Base-by-base conservation (phyloP, 2,329 filamentous ascomycete genomes). In the Pestalotiopsis sp. region DNA sequence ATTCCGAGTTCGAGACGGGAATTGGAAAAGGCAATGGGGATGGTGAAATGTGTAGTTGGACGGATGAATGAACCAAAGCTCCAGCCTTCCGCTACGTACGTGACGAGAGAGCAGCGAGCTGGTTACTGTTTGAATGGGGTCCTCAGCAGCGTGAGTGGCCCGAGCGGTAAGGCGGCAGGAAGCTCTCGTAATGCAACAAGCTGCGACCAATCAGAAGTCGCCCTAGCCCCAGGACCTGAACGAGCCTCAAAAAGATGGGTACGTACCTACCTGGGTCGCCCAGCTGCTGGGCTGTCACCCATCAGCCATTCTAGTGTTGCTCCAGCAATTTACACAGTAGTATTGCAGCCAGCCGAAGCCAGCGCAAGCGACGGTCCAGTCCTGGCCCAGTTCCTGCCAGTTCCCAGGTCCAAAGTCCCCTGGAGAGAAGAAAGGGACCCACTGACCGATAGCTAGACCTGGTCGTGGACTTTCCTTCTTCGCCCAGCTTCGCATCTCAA, bases 111-210 rank as follows among this genome's bases (percentile, higher is more conserved):
- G 45, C 45, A 20, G 45, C 45, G 45, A 52, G 45, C 45, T 23
- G 23, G 17, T 36, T 31, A 31, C 60, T 63, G 60, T 63, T 63
- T 63, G 60, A 27, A n/a, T 36, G 60, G 60, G 60, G 25, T 36
- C 45, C 45, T n/a, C 17, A 20, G 20, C 45, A 23, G 45, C 17
- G n/a, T 23, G 31, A 38, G 63, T 65, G 63, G 63, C 49, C 63
- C 63, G 31, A 65, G 63, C 63, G 52, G 64, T 64, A 69, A 69
- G 68, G 68, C 68, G 68, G 60, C 68, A 69, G 68, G 36, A 31
- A 68, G 64, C 68, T 69, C 68, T 65, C 68, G 68, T 69, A 69
- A 68, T 69, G 63, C 63, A 55, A 20, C 41, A 31, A 57, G 31
- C 20, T 57, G 63, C 63, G 49, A 23, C 63, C 63, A 65, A 65